Base-by-base conservation (phyloP, 1,139 yeast genomes). In the Yamadazyma pseudoaaseri region DNA sequence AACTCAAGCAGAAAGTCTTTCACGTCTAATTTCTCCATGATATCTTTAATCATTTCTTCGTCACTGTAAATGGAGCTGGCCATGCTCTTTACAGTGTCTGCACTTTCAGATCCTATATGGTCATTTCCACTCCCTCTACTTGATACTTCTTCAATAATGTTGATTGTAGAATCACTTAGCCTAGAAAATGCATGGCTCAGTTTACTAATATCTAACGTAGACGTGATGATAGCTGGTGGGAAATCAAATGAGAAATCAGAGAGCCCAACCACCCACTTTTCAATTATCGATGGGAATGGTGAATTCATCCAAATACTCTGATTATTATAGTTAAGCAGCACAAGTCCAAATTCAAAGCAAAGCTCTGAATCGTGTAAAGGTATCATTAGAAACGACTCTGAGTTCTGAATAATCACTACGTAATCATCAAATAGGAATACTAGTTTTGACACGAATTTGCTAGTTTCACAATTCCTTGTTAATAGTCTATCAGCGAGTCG, bases 261-360 rank as follows among this genome's bases (percentile, higher is more conserved):
- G 6, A 64, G 46, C 1, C 69, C 73, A 21, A 65, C 67, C 5
- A 61, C 71, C 76, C 76, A 70, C 43, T 69, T 69, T 41, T 70
- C 73, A 16, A 68, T 50, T 4, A 68, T 53, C 3, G 61, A 48
- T 22, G 52, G 46, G 6, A 41, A 39, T 7, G 49, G 47, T 2
- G 65, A 56, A 28, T 46, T 48, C 6, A 62, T 33, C 44, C 47
- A 55, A 13, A 48, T 16, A 10, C 24, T 18, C 3, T 26, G 15
- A 8, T 17, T 6, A 5, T 14, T n/a, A n/a, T 18, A 28, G 14
- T 14, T 8, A 5, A 44, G 21, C 15, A 30, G 30, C 29, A 43
- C 28, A 3, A 33, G 16, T 8, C 36, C 38, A 17, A 35, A 26
- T 31, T 44, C 42, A 26, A 40, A 36, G 6, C 31, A 16, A 17